These are phyloP conservation scores for Cyclotella kingstonii DNA, from an alignment of 108 stramenopile species.

Conservation along the genomic window DNA sequence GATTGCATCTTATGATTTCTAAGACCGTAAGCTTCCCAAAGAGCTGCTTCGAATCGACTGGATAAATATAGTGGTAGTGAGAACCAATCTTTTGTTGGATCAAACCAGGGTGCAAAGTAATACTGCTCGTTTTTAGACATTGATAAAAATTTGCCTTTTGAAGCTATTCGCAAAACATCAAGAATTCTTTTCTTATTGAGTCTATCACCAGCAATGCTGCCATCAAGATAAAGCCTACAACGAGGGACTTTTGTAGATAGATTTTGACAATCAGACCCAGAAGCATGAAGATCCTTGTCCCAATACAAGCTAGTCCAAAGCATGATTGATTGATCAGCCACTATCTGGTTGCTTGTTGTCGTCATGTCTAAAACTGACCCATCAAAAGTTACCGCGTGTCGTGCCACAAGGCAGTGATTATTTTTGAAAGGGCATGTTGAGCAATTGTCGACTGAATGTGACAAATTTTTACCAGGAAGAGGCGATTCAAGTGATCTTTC, in stretches of 20 bases:
- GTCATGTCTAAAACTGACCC: constrained; percentile 12
- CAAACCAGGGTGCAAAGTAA: constrained; percentile 55
- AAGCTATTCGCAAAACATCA: constrained; percentile 15
- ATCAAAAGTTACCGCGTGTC: constrained; percentile 5
- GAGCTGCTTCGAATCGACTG: constrained; percentile 66
- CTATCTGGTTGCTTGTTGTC: constrained; percentile 19
- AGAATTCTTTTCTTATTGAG: constrained; percentile 14
- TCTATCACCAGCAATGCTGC: neutral
- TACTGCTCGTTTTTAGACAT: neutral
- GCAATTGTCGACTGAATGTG: no score
- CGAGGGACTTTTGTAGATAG: neutral
- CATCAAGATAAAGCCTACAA: constrained; percentile 8
- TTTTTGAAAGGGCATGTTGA: neutral
- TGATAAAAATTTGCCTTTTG: constrained; percentile 34
- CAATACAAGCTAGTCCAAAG: constrained; percentile 15
- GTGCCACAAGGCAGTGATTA: neutral
- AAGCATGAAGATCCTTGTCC: constrained; percentile 2
- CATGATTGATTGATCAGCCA: constrained; percentile 23
- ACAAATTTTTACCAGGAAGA: neutral
- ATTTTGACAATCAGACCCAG: neutral
- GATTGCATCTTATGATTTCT: constrained; percentile 4
- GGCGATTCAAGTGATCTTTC: constrained; percentile 15
- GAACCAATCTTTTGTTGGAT: constrained; percentile 73
- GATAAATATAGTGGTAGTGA: constrained; percentile 72
- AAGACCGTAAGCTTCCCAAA: constrained; percentile 57